phyloP scores from a whole-genome alignment of 2,329 filamentous ascomycete genomes.

The Fusarium albosuccineum region DNA sequence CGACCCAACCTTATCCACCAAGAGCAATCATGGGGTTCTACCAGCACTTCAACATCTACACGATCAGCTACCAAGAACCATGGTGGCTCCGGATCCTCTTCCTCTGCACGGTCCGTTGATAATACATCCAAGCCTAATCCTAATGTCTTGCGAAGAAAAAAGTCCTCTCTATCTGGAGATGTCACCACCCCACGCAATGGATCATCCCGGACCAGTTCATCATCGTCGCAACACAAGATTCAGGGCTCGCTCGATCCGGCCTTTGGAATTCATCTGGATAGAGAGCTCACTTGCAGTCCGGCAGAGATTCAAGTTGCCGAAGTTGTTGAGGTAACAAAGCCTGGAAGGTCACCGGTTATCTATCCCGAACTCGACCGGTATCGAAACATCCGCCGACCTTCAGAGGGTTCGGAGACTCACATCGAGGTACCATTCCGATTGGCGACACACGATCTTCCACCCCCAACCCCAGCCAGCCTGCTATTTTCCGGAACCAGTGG shows the following conservation, averaged over 20 bases:
- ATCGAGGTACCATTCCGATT: slow-evolving; percentile 68
- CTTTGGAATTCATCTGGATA: slow-evolving; percentile 55
- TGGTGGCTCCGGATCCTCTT: slow-evolving; percentile 51
- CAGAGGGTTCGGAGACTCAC: slow-evolving; percentile 50
- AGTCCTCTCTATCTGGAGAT: slow-evolving; percentile 60
- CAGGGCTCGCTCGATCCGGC: slow-evolving; percentile 53
- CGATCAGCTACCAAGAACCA: slow-evolving; percentile 49
- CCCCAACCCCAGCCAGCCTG: slow-evolving; percentile 68
- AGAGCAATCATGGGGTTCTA: slow-evolving; percentile 58
- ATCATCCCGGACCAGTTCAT: slow-evolving; percentile 56
- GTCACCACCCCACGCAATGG: slow-evolving; percentile 50
- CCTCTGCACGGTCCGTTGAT: slow-evolving; percentile 52
- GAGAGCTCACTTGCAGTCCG: slow-evolving; percentile 58
- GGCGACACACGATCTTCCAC: slow-evolving; percentile 74
- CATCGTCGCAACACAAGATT: slow-evolving; percentile 58
- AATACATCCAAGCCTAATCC: slow-evolving; percentile 51
- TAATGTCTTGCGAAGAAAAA: slow-evolving; percentile 64
- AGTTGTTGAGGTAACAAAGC: slow-evolving; percentile 56
- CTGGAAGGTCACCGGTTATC: slow-evolving; percentile 60
- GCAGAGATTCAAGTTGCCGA: slow-evolving; percentile 59
- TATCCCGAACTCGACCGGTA: slow-evolving; percentile 75
- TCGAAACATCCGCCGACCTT: slow-evolving; percentile 59
- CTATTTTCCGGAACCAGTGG: slow-evolving; percentile 74
- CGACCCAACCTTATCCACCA: slow-evolving; percentile 54
- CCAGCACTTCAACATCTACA: slow-evolving; percentile 50